Evolutionary conservation across 139 green algal genomes (phyloP), one percentile per base, ranked within the genome.

Genomic region (Asterochloris erici): DNA sequence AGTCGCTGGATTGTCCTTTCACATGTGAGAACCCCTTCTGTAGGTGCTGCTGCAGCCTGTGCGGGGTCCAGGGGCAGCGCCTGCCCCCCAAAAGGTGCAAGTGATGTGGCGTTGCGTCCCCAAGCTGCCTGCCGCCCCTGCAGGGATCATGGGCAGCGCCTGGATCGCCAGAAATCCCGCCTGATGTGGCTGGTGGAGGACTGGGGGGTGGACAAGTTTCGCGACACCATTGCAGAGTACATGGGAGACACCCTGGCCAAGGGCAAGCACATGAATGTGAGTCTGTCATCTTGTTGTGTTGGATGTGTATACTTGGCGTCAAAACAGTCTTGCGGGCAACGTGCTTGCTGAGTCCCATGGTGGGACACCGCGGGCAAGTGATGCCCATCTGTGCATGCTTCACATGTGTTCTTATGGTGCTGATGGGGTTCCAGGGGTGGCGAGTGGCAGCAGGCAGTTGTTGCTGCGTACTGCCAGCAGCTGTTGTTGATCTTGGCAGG

Each of bases 171-270:
- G 85, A 97, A 99, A 88, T 89, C 93, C 0, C 91, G 97, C 11
- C 89, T 99, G 75, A 99, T 99, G 90, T 99, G 92, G 91, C 87
- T 98, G 82, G 91, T 99, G 61, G 96, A 99, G 82, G 89, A 91
- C 47, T 86, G 93, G 64, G 93, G 93, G n/a, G 89, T 93, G 24
- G 90, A 95, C 38, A 88, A 89, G 75, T 97, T 98, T 84, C 81
- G 91, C 13, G 84, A 90, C 28, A 89, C 93, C 70, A 88, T 97
- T 10, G 92, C 73, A 29, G 81, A 90, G 79, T 90, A 91, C 73
- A 98, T 99, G 93, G 94, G 91, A 63, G 89, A 81, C 17, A 84
- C 78, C 4, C 84, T 87, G 66, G 63, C 38, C 62, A 73, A 68
- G 27, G 74, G 68, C 66, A 77, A 78, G 29, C 76, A 86, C 19